Evolutionary conservation across 2,329 filamentous ascomycete species (phyloP).

Genomic region (Coniochaeta prunicola): DNA sequence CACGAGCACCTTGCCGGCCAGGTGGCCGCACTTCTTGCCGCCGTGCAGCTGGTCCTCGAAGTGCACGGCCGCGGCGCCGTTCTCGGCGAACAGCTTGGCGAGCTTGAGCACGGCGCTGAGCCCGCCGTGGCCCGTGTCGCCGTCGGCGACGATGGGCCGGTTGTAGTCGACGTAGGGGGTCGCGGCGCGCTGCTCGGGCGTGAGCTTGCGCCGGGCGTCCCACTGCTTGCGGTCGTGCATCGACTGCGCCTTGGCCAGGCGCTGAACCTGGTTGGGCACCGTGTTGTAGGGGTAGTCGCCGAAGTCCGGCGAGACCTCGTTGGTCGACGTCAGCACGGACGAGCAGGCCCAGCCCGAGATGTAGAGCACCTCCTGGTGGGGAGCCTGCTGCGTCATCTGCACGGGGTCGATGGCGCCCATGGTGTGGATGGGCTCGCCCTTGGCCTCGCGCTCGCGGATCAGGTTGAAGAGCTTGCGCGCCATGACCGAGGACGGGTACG

Average conservation of each 20-base stretch:
- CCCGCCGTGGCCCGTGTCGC: slow-evolving; percentile 92
- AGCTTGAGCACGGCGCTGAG: slow-evolving; percentile 90
- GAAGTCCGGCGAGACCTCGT: slow-evolving; percentile 96
- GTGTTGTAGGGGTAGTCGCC: slow-evolving; percentile 99
- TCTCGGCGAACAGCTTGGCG: slow-evolving; percentile 95
- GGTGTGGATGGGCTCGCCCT: slow-evolving; percentile 86
- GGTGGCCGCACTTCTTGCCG: slow-evolving; percentile 95
- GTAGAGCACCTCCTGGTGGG: slow-evolving; percentile 93
- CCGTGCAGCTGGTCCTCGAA: slow-evolving; percentile 98
- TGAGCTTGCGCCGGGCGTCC: slow-evolving; percentile 76
- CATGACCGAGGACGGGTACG: slow-evolving; percentile 90
- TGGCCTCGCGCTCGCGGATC: slow-evolving; percentile 67
- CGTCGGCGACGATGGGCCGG: slow-evolving; percentile 90
- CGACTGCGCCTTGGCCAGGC: slow-evolving; percentile 91
- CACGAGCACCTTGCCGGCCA: slow-evolving; percentile 93
- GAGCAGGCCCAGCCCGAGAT: slow-evolving; percentile 98
- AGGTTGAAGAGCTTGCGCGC: slow-evolving; percentile 91
- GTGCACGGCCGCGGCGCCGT: slow-evolving; percentile 91
- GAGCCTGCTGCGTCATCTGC: slow-evolving; percentile 97
- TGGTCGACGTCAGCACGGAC: slow-evolving; percentile 83
- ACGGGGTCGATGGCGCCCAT: slow-evolving; percentile 99
- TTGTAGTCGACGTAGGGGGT: slow-evolving; percentile 89
- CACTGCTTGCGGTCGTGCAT: slow-evolving; percentile 96
- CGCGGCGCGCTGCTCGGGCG: slow-evolving; percentile 59
- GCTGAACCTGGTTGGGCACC: slow-evolving; percentile 94